phyloP scores from a whole-genome alignment of 2,329 filamentous ascomycete genomes.

The Sphaerulina musiva region DNA sequence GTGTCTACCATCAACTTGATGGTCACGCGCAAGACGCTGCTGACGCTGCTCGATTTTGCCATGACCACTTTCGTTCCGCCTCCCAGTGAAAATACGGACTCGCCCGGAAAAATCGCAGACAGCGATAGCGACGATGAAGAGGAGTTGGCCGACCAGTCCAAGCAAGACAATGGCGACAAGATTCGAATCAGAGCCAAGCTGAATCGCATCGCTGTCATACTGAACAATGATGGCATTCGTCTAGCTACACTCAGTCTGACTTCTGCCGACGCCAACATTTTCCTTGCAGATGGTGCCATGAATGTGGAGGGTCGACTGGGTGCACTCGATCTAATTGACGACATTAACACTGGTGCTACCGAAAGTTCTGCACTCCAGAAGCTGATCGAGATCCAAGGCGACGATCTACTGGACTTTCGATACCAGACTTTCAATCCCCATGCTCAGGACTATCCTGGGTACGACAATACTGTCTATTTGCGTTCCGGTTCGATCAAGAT shows the following conservation, averaged over 20 bases:
- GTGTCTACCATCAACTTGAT: constrained; percentile 95
- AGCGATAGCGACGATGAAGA: constrained; percentile 31
- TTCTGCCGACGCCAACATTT: constrained; percentile 84
- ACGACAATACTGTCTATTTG: constrained; percentile 85
- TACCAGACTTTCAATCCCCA: constrained; percentile 89
- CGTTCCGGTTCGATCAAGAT: constrained; percentile 92
- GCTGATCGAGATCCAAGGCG: constrained; percentile 87
- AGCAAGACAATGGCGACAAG: constrained; percentile 54
- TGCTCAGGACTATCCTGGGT: constrained; percentile 77
- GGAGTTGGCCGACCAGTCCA: constrained; percentile 28
- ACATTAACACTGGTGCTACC: constrained; percentile 84
- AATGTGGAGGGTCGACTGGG: constrained; percentile 79
- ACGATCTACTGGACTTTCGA: constrained; percentile 91
- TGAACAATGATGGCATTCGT: constrained; percentile 96
- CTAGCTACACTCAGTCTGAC: constrained; percentile 88
- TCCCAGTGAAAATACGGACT: constrained; percentile 16
- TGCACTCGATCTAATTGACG: constrained; percentile 81
- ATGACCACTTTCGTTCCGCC: constrained; percentile 72
- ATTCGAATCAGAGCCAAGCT: constrained; percentile 91
- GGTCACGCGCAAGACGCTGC: constrained; percentile 83
- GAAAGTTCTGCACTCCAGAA: constrained; percentile 74
- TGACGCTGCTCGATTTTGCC: constrained; percentile 90
- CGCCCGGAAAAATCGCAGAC: constrained; percentile 17
- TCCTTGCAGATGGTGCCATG: constrained; percentile 80
- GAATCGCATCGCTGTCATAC: constrained; percentile 84